Conservation (phyloP, 495 filamentous ascomycete species). For the Annulohypoxylon moriforme region DNA sequence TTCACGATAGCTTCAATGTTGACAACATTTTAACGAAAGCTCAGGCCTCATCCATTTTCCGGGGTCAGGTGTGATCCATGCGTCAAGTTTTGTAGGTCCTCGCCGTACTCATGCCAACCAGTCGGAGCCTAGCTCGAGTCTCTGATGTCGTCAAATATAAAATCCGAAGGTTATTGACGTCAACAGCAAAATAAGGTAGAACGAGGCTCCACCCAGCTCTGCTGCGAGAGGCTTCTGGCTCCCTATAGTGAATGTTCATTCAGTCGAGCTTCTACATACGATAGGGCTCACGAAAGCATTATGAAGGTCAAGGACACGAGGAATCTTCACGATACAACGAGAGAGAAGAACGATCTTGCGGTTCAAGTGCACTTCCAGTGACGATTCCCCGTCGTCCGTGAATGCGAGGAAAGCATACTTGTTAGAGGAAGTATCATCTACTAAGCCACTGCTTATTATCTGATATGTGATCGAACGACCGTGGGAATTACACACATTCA, state of each 20-base stretch:
- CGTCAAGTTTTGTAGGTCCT: not conserved
- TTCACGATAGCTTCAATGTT: not conserved
- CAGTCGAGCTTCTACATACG: not conserved
- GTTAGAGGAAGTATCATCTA: not conserved
- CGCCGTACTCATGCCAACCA: not conserved
- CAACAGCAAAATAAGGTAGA: not conserved
- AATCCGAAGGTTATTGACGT: too few species aligned
- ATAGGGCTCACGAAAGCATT: not conserved
- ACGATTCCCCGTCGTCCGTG: not conserved
- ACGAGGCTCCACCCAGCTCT: not conserved
- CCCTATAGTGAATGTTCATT: not conserved
- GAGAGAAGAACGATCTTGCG: not conserved
- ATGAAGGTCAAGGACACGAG: too few species aligned
- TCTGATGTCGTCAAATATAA: not conserved
- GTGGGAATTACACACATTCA: not conserved
- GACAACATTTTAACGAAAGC: not conserved
- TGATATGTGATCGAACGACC: not conserved
- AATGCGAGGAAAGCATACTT: not conserved
- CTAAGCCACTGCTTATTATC: not conserved
- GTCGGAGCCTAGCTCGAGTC: too few species aligned
- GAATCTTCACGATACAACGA: not conserved
- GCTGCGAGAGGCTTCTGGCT: too few species aligned
- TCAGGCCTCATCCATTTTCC: too few species aligned
- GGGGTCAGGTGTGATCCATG: not conserved
- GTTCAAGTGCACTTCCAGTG: not conserved